phyloP scores from a whole-genome alignment of 768 basidiomycete species.

The Pleurotus ostreatus region DNA sequence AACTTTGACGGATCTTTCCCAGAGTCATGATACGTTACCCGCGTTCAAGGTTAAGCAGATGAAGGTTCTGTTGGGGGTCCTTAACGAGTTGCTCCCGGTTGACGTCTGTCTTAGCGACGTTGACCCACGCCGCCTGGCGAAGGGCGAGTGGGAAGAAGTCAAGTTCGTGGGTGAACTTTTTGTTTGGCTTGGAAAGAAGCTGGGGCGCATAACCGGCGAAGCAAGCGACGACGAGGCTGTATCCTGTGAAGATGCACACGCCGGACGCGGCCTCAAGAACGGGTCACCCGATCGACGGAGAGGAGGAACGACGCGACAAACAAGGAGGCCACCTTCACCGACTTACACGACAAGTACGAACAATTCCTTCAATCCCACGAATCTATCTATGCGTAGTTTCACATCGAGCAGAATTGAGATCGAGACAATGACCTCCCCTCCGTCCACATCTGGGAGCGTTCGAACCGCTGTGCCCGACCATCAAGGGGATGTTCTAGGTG shows the following conservation, averaged over 20 bases:
- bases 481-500: background rate
- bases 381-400: background rate
- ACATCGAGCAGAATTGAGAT: background rate
- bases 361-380: background rate
- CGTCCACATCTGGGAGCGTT: background rate
- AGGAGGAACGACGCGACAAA: background rate
- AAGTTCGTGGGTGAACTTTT: conserved; percentile 61
- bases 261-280: background rate
- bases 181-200: conserved; percentile 60
- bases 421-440: conserved; percentile 2
- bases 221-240: background rate
- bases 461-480: background rate
- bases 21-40: conserved; percentile 10
- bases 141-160: conserved; percentile 64
- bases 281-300: background rate
- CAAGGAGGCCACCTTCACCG: background rate
- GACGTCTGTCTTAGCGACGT: conserved; percentile 64
- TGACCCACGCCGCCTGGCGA: conserved; percentile 62
- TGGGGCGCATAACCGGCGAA: conserved; percentile 26
- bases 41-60: conserved; percentile 53
- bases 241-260: background rate
- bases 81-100: conserved; percentile 53
- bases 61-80: conserved; percentile 72
- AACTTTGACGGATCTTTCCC: background rate
- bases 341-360: background rate